Base-by-base conservation (phyloP, 1,284 basidiomycete genomes). In the Leccinum pachyderme region DNA sequence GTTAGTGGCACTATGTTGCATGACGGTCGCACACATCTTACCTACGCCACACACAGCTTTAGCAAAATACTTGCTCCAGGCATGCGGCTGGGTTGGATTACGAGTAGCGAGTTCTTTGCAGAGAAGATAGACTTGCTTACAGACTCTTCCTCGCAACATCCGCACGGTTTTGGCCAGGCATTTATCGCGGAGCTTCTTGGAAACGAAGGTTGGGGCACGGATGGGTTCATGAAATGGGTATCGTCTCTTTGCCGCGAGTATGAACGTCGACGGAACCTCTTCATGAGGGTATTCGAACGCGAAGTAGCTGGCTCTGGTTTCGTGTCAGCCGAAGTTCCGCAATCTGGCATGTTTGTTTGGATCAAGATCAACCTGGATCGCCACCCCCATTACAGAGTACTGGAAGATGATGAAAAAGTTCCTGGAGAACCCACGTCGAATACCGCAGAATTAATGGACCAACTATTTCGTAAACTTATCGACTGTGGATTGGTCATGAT, bases 21-120 rank as follows among this genome's bases (percentile, higher is more conserved):
- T 77, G 9, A 78, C 79, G 54, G 73, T 70, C 50, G 76, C 43
- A 29, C 29, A 4, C 13, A 41, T 43, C 52, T 55, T n/a, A 58
- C 28, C 39, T 3, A 12, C 32, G 7, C 8, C 45, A 22, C 28
- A 28, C 18, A 50, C 29, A 72, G 68, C 51, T 61, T 64, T 22
- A 59, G 62, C 43, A 61, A 78, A 71, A 79, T 81, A 0, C 74
- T 83, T 37, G 79, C 76, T 4, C 83, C 83, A 0, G 83, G 83
- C 4, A 79, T 78, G 48, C 76, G 83, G 9, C 68, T 84, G 5
- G 82, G 83, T 2, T 85, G 79, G 78, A 77, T 81, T 51, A 81
- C 81, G 1, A 66, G 69, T 54, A 74, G 72, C 57, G 73, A 75
- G 3, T 54, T 74, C 47, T 75, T 79, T 59, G 72, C 76, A 18